These are phyloP conservation scores for Articulospora tetracladia DNA, from an alignment of 495 filamentous ascomycete genomes.

Conservation along the genomic window DNA sequence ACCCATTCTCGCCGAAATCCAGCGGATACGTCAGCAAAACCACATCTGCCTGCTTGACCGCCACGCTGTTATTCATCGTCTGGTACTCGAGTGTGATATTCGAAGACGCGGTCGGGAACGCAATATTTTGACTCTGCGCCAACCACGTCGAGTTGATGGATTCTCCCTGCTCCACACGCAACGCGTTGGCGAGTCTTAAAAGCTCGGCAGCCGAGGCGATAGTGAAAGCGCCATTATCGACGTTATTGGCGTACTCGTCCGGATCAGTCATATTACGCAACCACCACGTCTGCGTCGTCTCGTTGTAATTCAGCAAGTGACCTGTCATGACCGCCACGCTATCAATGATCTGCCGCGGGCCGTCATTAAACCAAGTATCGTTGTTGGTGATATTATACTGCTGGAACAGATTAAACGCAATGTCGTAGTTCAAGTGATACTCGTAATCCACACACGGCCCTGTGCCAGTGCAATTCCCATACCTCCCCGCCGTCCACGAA, in stretches of 20 bases:
- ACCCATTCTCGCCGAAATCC: constrained; percentile 45
- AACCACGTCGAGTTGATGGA: constrained; percentile 35
- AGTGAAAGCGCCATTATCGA: constrained; percentile 70
- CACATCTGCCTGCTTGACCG: constrained; percentile 59
- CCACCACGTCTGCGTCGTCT: constrained; percentile 39
- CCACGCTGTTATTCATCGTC: constrained; percentile 50
- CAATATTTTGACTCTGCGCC: constrained; percentile 29
- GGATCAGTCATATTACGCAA: constrained; percentile 75
- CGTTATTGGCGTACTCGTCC: constrained; percentile 45
- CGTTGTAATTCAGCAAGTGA: constrained; percentile 39
- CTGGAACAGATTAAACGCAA: constrained; percentile 54
- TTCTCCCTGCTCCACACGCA: constrained; percentile 15
- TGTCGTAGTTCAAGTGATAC: constrained; percentile 69
- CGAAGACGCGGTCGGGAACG: constrained; percentile 32
- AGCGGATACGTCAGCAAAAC: constrained; percentile 53
- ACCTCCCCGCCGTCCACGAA: constrained; percentile 56
- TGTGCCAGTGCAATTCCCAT: constrained; percentile 56
- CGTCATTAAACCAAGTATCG: constrained; percentile 37
- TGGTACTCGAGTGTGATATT: constrained; percentile 67
- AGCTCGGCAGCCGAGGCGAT: constrained; percentile 42
- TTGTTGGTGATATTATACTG: constrained; percentile 47
- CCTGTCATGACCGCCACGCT: constrained; percentile 41
- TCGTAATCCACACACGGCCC: constrained; percentile 60
- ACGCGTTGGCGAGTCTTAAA: constrained; percentile 15
- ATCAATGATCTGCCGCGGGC: constrained; percentile 45